Percentiles rank a stretch among this genome's conserved stretches.
Evolutionary conservation across 192 early-diverging fungal genomes (phyloP).

Genomic region (Spizellomyces sp.): DNA sequence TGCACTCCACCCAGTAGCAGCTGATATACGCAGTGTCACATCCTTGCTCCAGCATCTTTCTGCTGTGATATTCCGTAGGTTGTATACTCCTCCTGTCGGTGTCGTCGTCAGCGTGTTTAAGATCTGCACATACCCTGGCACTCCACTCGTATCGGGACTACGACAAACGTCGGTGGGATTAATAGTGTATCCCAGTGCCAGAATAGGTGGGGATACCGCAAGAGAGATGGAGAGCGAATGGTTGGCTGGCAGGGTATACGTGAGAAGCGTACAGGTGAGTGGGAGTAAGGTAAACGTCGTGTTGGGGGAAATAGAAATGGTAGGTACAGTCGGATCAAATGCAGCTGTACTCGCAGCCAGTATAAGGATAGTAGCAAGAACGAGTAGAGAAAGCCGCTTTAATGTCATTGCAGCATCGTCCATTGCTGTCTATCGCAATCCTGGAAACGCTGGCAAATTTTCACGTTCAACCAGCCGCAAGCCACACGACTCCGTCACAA

Average conservation of each 20-base stretch:
- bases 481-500: too few species aligned
- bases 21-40: slow-evolving; percentile 14
- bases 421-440: too few species aligned
- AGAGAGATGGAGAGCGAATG: slow-evolving; percentile 8
- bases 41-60: slow-evolving; percentile 6
- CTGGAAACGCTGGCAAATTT: too few species aligned
- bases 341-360: too few species aligned
- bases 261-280: slow-evolving; percentile 11
- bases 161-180: not conserved
- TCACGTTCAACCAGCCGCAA: too few species aligned
- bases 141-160: not conserved
- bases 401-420: too few species aligned
- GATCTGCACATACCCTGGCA: slow-evolving; percentile 1
- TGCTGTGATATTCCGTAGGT: not conserved
- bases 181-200: slow-evolving; percentile 15
- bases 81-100: not conserved
- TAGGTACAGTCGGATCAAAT: too few species aligned
- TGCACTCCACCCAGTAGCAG: slow-evolving; percentile 7
- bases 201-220: slow-evolving; percentile 8
- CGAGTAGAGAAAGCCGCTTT: too few species aligned
- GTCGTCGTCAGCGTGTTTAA: not conserved
- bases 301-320: not conserved
- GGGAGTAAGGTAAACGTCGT: slow-evolving; percentile 2
- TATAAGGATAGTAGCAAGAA: too few species aligned
- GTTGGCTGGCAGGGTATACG: slow-evolving; percentile 19